Base-by-base conservation (phyloP, 1,139 yeast genomes). In the Tardiomyces blankii region DNA sequence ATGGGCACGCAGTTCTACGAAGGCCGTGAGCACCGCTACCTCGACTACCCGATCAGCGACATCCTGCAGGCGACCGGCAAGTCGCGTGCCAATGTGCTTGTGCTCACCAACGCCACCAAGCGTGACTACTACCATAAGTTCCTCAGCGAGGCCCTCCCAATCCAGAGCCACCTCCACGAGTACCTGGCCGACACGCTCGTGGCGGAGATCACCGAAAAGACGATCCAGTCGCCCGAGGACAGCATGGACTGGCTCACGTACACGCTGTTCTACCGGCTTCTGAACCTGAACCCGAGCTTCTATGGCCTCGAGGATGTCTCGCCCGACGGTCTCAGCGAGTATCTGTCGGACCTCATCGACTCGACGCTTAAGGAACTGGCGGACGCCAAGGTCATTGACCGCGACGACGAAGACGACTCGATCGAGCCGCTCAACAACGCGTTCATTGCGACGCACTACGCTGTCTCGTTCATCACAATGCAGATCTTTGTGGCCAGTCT, bases 221-320 rank as follows among this genome's bases (percentile, higher is more conserved):
- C 80, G n/a, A 73, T 91, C 48, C 74, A 70, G 44, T 70, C 77
- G 5, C 78, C 85, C 57, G 96, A 89, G 56, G 94, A 85, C 52
- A 85, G 95, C 53, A 76, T 93, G 49, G 96, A 89, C 57, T 86
- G 95, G 93, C 60, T 93, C 39, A 84, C 96, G 0, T 85, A 77
- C 62, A 76, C 95, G 0, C 84, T 80, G 55, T 85, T 88, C 58
- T 93, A 86, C 64, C 71, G 94, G 51, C 69, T 97, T 45, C 62
- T 91, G 21, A 82, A 79, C 48, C 72, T 77, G 41, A 93, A 93
- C 59, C 97, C 98, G 1, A 80, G 94, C 50, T 93, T 77, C 60
- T 93, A 93, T 59, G 96, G 89, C 18, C 74, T 86, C 23, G 69
- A 70, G 39, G 85, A 80, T 50, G 70, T 74, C 1, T 69, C 85